These are phyloP conservation scores for Chlamydomonas urium DNA, from an alignment of 139 green algal genomes.

Conservation along the genomic window DNA sequence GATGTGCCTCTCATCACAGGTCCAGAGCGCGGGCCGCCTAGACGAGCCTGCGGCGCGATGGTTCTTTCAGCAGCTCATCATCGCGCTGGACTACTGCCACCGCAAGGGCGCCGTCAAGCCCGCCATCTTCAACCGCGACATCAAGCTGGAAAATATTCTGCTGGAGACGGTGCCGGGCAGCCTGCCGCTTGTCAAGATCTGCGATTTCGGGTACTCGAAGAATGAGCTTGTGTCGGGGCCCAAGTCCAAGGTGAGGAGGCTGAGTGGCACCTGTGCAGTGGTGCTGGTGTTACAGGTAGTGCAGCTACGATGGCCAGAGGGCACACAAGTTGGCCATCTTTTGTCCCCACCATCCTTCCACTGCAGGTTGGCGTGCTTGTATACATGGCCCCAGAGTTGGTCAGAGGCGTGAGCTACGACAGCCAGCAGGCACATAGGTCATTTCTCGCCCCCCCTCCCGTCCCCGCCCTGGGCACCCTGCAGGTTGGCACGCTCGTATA, in stretches of 20 bases:
- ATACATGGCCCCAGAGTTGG: conserved; percentile 94
- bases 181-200: conserved; percentile 55
- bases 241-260: conserved; percentile 36
- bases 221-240: conserved; percentile 29
- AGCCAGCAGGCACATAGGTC: background rate
- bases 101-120: conserved; percentile 57
- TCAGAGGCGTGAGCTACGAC: conserved; percentile 40
- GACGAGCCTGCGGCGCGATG: conserved; percentile 89
- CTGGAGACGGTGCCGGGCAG: no score
- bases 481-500: conserved; percentile 94
- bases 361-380: conserved; percentile 87
- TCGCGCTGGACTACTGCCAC: conserved; percentile 91
- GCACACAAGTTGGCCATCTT: background rate
- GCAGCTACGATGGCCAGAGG: background rate
- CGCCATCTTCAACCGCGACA: conserved; percentile 22
- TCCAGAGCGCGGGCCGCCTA: conserved; percentile 1
- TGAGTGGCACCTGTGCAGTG: no score
- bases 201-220: conserved; percentile 60
- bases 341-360: background rate
- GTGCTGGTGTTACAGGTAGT: background rate
- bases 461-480: conserved; percentile 11
- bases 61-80: conserved; percentile 99
- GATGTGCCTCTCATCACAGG: background rate
- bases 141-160: conserved; percentile 96
- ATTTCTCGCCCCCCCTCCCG: background rate